A percentile compares a stretch with the other conserved stretches of the same genome.
phyloP scores from a whole-genome alignment of 495 filamentous ascomycete species.

The Daldinia bambusicola region DNA sequence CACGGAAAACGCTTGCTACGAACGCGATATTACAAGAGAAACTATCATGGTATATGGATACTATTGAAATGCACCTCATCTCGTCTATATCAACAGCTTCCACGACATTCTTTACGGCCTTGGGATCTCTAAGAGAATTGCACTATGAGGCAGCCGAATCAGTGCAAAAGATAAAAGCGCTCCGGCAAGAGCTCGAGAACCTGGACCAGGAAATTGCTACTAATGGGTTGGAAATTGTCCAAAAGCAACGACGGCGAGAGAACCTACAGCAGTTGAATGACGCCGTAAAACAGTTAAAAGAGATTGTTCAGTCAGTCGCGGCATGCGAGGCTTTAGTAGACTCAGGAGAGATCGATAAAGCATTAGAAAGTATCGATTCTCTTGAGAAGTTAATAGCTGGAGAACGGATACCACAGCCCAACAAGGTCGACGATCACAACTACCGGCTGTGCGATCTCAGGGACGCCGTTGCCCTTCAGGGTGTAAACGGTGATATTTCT shows the following conservation, averaged over 20 bases:
- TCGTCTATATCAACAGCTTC: conserved; percentile 95
- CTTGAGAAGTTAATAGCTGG: conserved; percentile 84
- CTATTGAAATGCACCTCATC: conserved; percentile 96
- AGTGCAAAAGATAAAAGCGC: conserved; percentile 81
- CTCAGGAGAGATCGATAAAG: conserved; percentile 79
- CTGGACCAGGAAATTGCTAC: conserved; percentile 90
- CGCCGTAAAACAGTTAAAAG: conserved; percentile 82
- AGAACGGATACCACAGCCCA: conserved; percentile 16
- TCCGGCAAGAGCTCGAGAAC: conserved; percentile 79
- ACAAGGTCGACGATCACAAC: conserved; percentile 47
- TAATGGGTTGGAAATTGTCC: conserved; percentile 85
- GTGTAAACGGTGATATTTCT: conserved; percentile 78
- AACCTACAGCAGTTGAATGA: conserved; percentile 86
- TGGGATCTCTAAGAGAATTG: conserved; percentile 89
- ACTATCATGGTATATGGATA: conserved; percentile 99
- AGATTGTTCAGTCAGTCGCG: conserved; percentile 78
- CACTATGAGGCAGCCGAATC: conserved; percentile 94
- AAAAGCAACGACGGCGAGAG: conserved; percentile 80
- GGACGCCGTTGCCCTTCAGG: conserved; percentile 80
- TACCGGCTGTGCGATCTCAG: conserved; percentile 73
- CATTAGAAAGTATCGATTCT: conserved; percentile 77
- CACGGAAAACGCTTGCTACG: conserved; percentile 89
- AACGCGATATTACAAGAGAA: conserved; percentile 99
- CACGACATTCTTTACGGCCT: conserved; percentile 93
- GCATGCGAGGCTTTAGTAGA: conserved; percentile 85